phyloP scores from a whole-genome alignment of 306 rosid genomes.

The Rosa chinensis region DNA sequence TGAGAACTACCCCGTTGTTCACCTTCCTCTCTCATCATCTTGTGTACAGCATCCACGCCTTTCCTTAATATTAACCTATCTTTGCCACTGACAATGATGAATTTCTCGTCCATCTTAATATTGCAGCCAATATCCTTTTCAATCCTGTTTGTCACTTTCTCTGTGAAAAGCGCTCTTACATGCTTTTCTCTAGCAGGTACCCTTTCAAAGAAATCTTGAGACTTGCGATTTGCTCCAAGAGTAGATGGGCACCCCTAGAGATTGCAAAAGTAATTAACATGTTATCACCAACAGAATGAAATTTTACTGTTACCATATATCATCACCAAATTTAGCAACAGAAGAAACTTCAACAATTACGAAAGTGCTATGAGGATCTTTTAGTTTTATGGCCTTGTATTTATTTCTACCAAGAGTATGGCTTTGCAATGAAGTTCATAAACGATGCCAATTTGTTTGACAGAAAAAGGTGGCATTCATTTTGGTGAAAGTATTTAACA shows the following conservation, averaged over 20 bases:
- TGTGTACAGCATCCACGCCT: conserved; percentile 97
- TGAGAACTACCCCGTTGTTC: conserved; percentile 70
- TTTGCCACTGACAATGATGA: conserved; percentile 88
- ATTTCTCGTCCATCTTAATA: conserved; percentile 92
- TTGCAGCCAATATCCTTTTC: conserved; percentile 92
- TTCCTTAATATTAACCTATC: conserved; percentile 77
- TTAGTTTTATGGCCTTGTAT: background rate
- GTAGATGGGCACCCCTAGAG: conserved; percentile 95
- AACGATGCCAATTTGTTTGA: background rate
- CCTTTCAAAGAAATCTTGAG: conserved; percentile 97
- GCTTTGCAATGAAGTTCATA: background rate
- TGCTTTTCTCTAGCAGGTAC: conserved; percentile 87
- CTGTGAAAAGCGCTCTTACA: conserved; percentile 69
- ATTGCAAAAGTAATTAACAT: conserved; percentile 26
- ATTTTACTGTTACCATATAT: background rate
- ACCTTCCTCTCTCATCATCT: conserved; percentile 74
- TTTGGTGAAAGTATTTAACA: background rate
- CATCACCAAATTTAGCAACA: background rate
- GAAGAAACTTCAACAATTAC: background rate
- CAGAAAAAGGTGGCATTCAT: background rate
- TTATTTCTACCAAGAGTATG: background rate
- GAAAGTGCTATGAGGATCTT: background rate
- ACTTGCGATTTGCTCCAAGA: conserved; percentile 90
- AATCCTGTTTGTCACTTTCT: conserved; percentile 72
- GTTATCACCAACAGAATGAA: conserved; percentile 24